Conservation (phyloP, 2,329 filamentous ascomycete genomes). For the Macrophomina tecta region DNA sequence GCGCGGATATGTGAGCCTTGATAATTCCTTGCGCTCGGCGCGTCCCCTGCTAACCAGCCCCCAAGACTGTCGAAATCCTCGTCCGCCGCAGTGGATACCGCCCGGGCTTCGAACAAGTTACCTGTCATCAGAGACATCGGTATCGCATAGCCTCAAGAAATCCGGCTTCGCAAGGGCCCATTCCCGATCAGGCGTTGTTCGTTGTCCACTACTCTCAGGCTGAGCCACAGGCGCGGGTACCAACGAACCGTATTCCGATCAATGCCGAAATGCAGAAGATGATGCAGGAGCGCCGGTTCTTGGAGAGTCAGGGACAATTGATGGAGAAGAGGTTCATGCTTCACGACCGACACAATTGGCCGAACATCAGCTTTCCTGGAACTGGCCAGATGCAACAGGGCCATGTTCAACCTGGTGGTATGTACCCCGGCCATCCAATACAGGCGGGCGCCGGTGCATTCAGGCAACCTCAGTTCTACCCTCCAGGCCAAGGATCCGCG, state of each 20-base stretch:
- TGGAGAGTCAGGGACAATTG: conserved; percentile 74
- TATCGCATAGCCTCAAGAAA: conserved; percentile 82
- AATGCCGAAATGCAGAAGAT: conserved; percentile 63
- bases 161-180: conserved; percentile 70
- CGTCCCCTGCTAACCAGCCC: conserved; percentile 26
- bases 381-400: conserved; percentile 23
- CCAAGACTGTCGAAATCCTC: conserved; percentile 84
- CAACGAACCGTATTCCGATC: conserved; percentile 69
- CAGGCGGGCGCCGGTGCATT: conserved; percentile 35
- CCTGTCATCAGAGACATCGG: conserved; percentile 79
- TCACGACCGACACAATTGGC: conserved; percentile 88
- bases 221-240: conserved; percentile 75
- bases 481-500: conserved; percentile 35
- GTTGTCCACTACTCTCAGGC: conserved; percentile 87
- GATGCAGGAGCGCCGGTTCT: conserved; percentile 65
- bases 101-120: conserved; percentile 72
- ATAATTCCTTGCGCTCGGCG: background rate
- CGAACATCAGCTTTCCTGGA: conserved; percentile 54
- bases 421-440: conserved; percentile 39
- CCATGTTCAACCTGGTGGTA: conserved; percentile 22
- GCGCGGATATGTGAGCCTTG: conserved; percentile 64
- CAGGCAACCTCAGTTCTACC: conserved; percentile 39
- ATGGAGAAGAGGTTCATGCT: conserved; percentile 96
- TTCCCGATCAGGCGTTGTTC: conserved; percentile 80
- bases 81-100: conserved; percentile 82